A percentile compares a stretch with the other conserved stretches of the same genome.
Evolutionary conservation across 2,329 filamentous ascomycete species (phyloP).

Genomic region (Fusarium sp.): DNA sequence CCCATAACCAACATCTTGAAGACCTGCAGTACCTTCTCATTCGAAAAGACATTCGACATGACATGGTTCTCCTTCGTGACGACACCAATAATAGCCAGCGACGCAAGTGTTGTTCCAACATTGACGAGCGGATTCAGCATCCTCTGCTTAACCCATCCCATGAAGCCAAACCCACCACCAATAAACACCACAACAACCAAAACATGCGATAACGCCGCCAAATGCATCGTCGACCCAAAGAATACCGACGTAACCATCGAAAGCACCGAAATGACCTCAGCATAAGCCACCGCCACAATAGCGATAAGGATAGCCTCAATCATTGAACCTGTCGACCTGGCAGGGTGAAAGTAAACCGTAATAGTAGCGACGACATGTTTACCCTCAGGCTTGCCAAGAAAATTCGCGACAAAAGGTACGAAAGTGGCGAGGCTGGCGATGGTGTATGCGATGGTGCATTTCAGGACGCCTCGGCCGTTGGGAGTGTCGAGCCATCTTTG

Average conservation of each 20-base stretch:
- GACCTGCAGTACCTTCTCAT: slow-evolving; percentile 83
- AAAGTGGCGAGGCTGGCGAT: slow-evolving; percentile 89
- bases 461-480: slow-evolving; percentile 82
- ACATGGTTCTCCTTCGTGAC: slow-evolving; percentile 92
- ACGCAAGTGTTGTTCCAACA: slow-evolving; percentile 85
- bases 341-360: slow-evolving; percentile 94
- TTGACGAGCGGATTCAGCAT: slow-evolving; percentile 83
- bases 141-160: slow-evolving; percentile 88
- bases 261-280: slow-evolving; percentile 74
- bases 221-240: slow-evolving; percentile 74
- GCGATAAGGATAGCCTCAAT: slow-evolving; percentile 84
- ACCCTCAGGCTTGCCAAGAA: slow-evolving; percentile 85
- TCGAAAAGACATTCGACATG: slow-evolving; percentile 84
- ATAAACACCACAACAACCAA: slow-evolving; percentile 86
- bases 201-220: slow-evolving; percentile 78
- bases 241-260: slow-evolving; percentile 89
- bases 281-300: slow-evolving; percentile 80
- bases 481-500: slow-evolving; percentile 74
- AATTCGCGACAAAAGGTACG: slow-evolving; percentile 74
- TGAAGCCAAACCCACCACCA: slow-evolving; percentile 85
- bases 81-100: slow-evolving; percentile 88
- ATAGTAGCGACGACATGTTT: slow-evolving; percentile 95
- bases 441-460: slow-evolving; percentile 91
- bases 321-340: slow-evolving; percentile 88
- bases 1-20: slow-evolving; percentile 86